Evolutionary conservation across 352 stramenopile genomes (phyloP).

Genomic region (Globisporangium splendens): DNA sequence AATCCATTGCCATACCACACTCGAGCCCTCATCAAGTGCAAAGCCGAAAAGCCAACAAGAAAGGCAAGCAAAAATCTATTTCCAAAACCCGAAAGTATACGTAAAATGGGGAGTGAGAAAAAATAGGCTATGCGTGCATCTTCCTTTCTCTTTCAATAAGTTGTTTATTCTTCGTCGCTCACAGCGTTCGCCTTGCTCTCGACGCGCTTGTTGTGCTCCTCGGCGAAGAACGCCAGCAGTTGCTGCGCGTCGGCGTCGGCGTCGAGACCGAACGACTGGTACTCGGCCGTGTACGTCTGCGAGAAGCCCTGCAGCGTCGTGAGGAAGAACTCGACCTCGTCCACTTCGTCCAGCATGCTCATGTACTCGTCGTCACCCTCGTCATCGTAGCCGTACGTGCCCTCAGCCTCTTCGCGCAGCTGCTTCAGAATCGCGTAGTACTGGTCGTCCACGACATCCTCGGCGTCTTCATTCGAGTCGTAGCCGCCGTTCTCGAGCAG

Average conservation of each 20-base stretch:
- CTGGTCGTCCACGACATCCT: constrained; percentile 93
- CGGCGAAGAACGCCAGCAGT: constrained; percentile 49
- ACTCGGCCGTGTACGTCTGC: constrained; percentile 46
- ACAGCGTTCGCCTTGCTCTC: constrained; percentile 18
- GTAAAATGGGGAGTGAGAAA: not conserved
- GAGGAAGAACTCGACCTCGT: constrained; percentile 91
- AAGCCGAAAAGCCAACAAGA: not conserved
- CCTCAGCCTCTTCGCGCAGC: constrained; percentile 85
- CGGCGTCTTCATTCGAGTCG: constrained; percentile 82
- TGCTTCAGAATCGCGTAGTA: constrained; percentile 94
- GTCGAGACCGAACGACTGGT: constrained; percentile 60
- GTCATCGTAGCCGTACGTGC: constrained; percentile 64
- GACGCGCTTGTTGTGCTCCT: constrained; percentile 44
- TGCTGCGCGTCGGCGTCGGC: constrained; percentile 57
- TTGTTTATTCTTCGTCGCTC: constrained; percentile 11
- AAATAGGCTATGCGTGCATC: not conserved
- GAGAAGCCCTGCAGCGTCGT: constrained; percentile 81
- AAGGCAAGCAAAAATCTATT: not conserved
- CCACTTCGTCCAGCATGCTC: constrained; percentile 90
- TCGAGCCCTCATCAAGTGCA: no score
- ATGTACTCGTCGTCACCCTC: constrained; percentile 93
- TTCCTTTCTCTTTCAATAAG: constrained; percentile 8
- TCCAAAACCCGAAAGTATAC: not conserved
- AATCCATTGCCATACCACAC: no score
- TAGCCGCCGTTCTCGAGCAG: constrained; percentile 92